phyloP scores from a whole-genome alignment of 768 basidiomycete species.

The Amanita exitialis region DNA sequence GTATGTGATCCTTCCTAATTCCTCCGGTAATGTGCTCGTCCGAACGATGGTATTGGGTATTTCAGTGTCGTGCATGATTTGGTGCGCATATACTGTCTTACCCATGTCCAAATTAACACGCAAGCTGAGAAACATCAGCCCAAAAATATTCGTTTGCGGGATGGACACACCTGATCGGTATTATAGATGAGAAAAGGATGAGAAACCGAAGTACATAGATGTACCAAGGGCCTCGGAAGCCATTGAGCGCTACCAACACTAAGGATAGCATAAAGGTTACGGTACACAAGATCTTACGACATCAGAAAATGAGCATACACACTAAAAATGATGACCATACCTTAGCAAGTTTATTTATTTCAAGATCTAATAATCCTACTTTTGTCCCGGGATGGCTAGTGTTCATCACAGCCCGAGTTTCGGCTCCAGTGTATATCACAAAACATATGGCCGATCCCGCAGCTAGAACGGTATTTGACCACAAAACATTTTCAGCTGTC shows the following conservation, averaged over 20 bases:
- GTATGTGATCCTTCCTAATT: conserved; percentile 92
- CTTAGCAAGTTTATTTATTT: conserved; percentile 95
- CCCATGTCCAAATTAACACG: conserved; percentile 99
- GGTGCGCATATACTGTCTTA: conserved; percentile 94
- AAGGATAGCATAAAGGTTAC: conserved; percentile 91
- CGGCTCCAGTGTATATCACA: conserved; percentile 88
- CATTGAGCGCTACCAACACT: conserved; percentile 89
- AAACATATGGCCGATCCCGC: conserved; percentile 91
- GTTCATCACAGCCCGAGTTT: conserved; percentile 98
- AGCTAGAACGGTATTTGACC: conserved; percentile 96
- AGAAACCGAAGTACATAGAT: conserved; percentile 95
- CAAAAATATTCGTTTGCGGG: neutral
- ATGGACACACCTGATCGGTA: conserved; percentile 85
- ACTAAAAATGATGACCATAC: conserved; percentile 37
- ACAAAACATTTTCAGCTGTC: conserved; percentile 92
- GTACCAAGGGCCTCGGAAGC: conserved; percentile 93
- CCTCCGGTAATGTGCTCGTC: conserved; percentile 96
- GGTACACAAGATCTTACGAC: conserved; percentile 77
- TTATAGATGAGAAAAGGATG: conserved; percentile 97
- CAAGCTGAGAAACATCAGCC: conserved; percentile 31
- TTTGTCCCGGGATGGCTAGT: conserved; percentile 96
- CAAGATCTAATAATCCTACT: conserved; percentile 81
- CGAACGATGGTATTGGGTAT: conserved; percentile 95
- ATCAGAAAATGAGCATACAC: neutral
- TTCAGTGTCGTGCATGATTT: conserved; percentile 88